A percentile compares a stretch with the other conserved stretches of the same genome.
Conservation (phyloP, 257 asterid genomes). For the Gardenia jasminoides region DNA sequence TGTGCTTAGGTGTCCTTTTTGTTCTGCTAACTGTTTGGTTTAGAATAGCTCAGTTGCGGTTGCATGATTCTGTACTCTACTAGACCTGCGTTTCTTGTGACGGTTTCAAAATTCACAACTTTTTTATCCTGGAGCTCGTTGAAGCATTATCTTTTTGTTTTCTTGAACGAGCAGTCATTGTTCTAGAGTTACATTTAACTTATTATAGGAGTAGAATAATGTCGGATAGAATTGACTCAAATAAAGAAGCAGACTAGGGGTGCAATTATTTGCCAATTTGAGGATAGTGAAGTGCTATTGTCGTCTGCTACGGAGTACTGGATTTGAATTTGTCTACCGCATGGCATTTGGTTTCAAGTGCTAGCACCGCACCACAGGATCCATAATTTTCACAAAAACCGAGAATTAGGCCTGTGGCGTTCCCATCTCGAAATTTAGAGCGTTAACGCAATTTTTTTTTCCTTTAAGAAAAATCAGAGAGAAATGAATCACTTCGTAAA, state of each 20-base stretch:
- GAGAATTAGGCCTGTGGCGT: background rate
- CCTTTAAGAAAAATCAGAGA: background rate
- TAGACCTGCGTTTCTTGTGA: background rate
- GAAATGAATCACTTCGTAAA: background rate
- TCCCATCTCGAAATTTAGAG: background rate
- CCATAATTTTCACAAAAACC: background rate
- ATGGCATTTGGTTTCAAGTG: background rate
- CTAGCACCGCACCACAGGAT: background rate
- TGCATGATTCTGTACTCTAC: background rate
- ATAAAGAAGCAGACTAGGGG: background rate
- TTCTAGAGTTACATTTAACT: too few species aligned
- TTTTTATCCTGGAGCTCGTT: background rate
- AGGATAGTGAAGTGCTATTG: too few species aligned
- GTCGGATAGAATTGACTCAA: background rate
- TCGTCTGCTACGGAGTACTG: background rate
- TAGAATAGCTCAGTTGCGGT: background rate
- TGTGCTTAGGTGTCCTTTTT: background rate
- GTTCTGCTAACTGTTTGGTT: background rate
- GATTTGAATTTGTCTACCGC: background rate
- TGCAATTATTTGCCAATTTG: background rate
- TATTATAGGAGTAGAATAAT: background rate
- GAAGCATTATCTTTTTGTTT: too few species aligned
- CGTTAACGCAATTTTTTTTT: too few species aligned
- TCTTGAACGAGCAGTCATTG: too few species aligned
- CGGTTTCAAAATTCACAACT: background rate